Evolutionary conservation across 75 land plant genomes (phyloP), one percentile per base, ranked within the genome.

Genomic region (Cunninghamia lanceolata): DNA sequence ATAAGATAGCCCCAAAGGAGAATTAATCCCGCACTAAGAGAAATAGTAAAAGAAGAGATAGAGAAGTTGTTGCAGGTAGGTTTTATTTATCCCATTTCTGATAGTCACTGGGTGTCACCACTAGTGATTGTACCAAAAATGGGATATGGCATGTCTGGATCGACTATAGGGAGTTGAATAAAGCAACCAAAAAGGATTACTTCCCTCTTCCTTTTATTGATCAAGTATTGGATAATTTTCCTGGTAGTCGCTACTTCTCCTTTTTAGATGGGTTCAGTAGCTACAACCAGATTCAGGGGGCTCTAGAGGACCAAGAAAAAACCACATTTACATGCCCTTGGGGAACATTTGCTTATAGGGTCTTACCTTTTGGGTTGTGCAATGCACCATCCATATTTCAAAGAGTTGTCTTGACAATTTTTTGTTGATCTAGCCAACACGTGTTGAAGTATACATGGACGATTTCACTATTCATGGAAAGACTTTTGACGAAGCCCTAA

Each of bases 291-390:
- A 82, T 85, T 5, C 4, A 5, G 0, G 71, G 85, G 10, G 45
- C 45, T 34, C 84, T 19, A 45, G 28, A 85, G 25, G 83, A 88
- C 39, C 68, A 88, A 80, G 83, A 79, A 2, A 87, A 88, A 39
- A 85, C 83, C 1, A 85, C 86, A 3, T 81, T 86, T 13, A 82
- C 84, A 54, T 86, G 4, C 45, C 87, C 70, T 7, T 88, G 70
- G 84, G 85, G 66, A 28, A 59, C 85, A 28, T 90, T 83, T 86
- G 82, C 83, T 17, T 85, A 82, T 59, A 39, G 30, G 28, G 75
- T 38, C 28, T 85, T 90, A 85, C 85, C 87, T 6, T 90, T 90
- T 85, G 87, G 85, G 39, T 76, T 90, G 84, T 88, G 85, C 63
- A 85, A 88, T 84, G 89, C 85, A 5, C 86, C 43, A n/a, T 25